These are phyloP conservation scores for Cyclotella kingstonii DNA, from an alignment of 108 stramenopile species.

Conservation along the genomic window DNA sequence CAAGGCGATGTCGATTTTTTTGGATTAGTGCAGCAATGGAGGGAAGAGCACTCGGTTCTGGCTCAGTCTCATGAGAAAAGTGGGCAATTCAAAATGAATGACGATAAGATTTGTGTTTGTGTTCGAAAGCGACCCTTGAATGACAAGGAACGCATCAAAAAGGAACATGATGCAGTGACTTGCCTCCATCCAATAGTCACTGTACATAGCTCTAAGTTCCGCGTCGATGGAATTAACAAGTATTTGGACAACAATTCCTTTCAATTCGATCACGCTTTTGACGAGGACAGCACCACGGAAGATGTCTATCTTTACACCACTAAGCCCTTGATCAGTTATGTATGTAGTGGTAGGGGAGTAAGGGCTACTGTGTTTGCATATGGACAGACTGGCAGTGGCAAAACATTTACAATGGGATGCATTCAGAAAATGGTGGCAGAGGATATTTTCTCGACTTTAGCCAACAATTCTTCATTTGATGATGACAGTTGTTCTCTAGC, in stretches of 20 bases:
- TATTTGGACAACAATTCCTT: constrained; percentile 94
- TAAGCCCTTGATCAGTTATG: constrained; percentile 88
- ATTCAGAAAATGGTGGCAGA: constrained; percentile 87
- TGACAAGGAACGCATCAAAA: constrained; percentile 68
- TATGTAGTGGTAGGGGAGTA: constrained; percentile 45
- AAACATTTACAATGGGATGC: constrained; percentile 95
- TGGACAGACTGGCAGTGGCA: constrained; percentile 88
- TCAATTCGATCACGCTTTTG: constrained; percentile 93
- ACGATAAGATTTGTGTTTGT: constrained; percentile 81
- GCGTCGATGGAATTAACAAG: constrained; percentile 98
- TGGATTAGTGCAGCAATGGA: constrained; percentile 86
- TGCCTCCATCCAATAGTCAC: constrained; percentile 89
- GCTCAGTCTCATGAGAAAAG: constrained; percentile 19
- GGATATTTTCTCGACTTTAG: constrained; percentile 77
- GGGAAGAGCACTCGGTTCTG: constrained; percentile 54
- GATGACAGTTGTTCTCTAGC: constrained; percentile 39
- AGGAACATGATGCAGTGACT: constrained; percentile 95
- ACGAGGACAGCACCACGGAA: constrained; percentile 66
- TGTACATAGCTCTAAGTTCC: constrained; percentile 93
- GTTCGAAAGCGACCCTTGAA: constrained; percentile 88
- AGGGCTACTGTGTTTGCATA: constrained; percentile 95
- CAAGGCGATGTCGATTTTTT: constrained; percentile 99
- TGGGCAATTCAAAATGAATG: not conserved
- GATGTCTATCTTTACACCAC: constrained; percentile 86
- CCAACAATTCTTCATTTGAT: constrained; percentile 27